Evolutionary conservation across 345 rosid species (phyloP).

Genomic region (Conringia planisiliqua): DNA sequence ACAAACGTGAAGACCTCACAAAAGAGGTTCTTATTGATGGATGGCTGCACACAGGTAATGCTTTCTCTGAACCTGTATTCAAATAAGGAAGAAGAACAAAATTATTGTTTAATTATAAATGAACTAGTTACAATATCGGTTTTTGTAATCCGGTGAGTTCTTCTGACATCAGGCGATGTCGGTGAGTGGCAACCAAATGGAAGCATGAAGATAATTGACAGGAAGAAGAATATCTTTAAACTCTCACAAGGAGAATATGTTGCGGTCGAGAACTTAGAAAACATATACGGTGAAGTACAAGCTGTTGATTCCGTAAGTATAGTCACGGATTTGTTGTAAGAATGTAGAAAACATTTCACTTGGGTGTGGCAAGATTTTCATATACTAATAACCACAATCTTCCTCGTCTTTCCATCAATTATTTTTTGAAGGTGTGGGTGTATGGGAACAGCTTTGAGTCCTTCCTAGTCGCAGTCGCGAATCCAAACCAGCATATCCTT

Average conservation of each 20-base stretch:
- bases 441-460: slow-evolving; percentile 90
- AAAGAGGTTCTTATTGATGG: slow-evolving; percentile 84
- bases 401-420: slow-evolving; percentile 11
- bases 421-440: slow-evolving; percentile 62
- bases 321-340: neutral
- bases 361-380: neutral
- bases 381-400: neutral
- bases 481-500: slow-evolving; percentile 64
- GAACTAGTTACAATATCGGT: too few species aligned
- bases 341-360: neutral
- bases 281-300: slow-evolving; percentile 55
- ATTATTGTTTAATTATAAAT: too few species aligned
- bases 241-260: slow-evolving; percentile 95
- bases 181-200: slow-evolving; percentile 95
- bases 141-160: too few species aligned
- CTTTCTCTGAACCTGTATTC: neutral
- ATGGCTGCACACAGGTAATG: slow-evolving; percentile 91
- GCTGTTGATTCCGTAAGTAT: slow-evolving; percentile 64
- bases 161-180: slow-evolving; percentile 76
- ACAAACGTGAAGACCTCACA: slow-evolving; percentile 90
- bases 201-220: slow-evolving; percentile 81
- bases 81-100: neutral
- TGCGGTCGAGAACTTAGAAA: slow-evolving; percentile 86
- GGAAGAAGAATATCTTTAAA: slow-evolving; percentile 86
- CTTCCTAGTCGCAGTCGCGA: slow-evolving; percentile 63